Base-by-base conservation (phyloP, 306 rosid species). In the Erythrophleum fordii region DNA sequence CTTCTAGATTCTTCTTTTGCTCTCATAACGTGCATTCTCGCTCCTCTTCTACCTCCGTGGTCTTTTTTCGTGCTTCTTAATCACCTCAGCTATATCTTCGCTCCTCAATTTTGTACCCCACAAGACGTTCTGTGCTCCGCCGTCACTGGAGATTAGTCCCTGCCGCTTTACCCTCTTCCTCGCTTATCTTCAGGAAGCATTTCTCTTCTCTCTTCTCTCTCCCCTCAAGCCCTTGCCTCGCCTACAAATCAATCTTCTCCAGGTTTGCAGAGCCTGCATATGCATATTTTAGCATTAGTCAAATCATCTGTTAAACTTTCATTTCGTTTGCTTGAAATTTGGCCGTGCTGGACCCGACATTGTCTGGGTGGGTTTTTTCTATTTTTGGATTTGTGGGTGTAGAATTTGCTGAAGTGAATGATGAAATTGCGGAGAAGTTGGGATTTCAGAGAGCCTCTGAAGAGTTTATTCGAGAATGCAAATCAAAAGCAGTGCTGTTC, bases 381-480 rank as follows among this genome's bases (percentile, higher is more conserved):
- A 35, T 45, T 22, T 46, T 51, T 45, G 22, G 31, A 28, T 83
- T 48, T 52, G 3, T 76, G 80, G n/a, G 35, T 44, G 44, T 42
- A 90, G 91, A 87, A 77, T 87, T 86, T 67, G 18, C 81, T 31
- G 84, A 87, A 25, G 92, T 82, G 5, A 76, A 81, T 2, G 87
- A 92, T 72, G 97, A 91, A 73, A 87, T 88, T 75, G 97, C 90
- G 20, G 91, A 74, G 68, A 53, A 81, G 75, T 79, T 89, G 49
- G 98, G 97, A 14, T 94, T 91, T 65, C 87, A 94, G 87, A 94
- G 86, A 81, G 90, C 91, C 1, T 84, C 97, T 3, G 94, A 89
- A 49, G 89, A 94, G 82, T 85, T 92, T 76, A 88, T 94, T 68
- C 87, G 87, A 7, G 97, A 94, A 85, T 94, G 97, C 79, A 94